Conservation (phyloP, 495 filamentous ascomycete genomes). For the Hypoxylon fuscum region DNA sequence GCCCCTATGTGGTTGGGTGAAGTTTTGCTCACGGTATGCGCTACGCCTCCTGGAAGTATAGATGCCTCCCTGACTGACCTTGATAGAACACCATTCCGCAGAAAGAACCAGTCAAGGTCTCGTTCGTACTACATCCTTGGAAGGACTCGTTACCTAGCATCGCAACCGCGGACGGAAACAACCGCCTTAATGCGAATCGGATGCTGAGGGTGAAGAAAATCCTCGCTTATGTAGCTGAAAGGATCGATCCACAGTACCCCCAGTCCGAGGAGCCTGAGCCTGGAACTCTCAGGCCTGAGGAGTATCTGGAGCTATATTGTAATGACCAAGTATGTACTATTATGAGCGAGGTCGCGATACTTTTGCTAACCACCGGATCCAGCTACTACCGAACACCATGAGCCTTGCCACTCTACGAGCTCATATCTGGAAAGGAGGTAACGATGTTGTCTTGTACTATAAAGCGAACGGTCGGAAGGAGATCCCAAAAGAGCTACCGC, state of each 20-base stretch:
- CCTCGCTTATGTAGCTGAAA: slow-evolving; percentile 88
- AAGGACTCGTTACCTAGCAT: slow-evolving; percentile 77
- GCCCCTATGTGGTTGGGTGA: slow-evolving; percentile 94
- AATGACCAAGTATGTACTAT: slow-evolving; percentile 88
- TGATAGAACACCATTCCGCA: slow-evolving; percentile 77
- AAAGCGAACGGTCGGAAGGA: slow-evolving; percentile 84
- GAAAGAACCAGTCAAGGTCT: slow-evolving; percentile 94
- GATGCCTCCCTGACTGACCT: slow-evolving; percentile 34
- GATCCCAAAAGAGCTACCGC: slow-evolving; percentile 48
- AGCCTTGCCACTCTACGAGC: slow-evolving; percentile 89
- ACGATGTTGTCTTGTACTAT: slow-evolving; percentile 90
- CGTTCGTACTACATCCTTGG: slow-evolving; percentile 88
- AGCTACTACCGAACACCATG: slow-evolving; percentile 72
- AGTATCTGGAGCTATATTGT: slow-evolving; percentile 93
- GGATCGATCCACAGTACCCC: slow-evolving; percentile 78
- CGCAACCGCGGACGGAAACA: slow-evolving; percentile 74
- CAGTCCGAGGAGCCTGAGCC: slow-evolving; percentile 58
- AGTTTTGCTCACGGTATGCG: slow-evolving; percentile 75
- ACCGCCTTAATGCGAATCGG: slow-evolving; percentile 91
- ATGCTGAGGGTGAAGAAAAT: slow-evolving; percentile 98
- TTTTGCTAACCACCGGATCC: no score
- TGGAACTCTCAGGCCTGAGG: slow-evolving; percentile 78
- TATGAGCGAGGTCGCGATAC: no score
- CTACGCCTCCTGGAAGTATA: not conserved
- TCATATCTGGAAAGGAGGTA: slow-evolving; percentile 90